A percentile compares a stretch with the other conserved stretches of the same genome.
Conservation (phyloP, 169 alveolate species). For the Plasmodium coatneyi region DNA sequence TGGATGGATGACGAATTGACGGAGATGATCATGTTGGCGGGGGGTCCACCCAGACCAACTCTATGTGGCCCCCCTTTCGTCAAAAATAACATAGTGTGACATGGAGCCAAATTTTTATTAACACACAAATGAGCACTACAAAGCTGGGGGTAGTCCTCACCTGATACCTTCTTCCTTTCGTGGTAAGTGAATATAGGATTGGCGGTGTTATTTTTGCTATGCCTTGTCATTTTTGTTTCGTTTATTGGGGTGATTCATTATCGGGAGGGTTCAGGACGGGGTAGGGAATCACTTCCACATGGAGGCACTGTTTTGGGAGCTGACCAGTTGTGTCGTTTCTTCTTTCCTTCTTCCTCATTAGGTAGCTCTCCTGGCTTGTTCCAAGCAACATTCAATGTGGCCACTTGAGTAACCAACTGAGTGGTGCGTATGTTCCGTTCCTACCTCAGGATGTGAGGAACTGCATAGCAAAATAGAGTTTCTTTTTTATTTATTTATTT, state of each 20-base stretch:
- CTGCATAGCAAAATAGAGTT: not conserved
- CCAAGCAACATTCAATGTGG: not conserved
- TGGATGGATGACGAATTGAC: not conserved
- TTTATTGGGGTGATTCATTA: not conserved
- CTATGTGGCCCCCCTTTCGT: not conserved
- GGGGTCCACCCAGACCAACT: not conserved
- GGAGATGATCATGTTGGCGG: not conserved
- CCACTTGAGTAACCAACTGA: not conserved
- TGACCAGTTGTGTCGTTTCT: not conserved
- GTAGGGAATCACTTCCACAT: not conserved
- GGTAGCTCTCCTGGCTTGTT: not conserved
- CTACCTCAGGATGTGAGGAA: not conserved
- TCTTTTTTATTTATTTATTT: not conserved
- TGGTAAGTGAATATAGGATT: constrained; percentile 91
- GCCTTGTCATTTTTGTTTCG: constrained; percentile 89
- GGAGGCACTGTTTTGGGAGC: not conserved
- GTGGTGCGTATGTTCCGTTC: not conserved
- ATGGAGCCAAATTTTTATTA: not conserved
- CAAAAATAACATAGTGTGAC: not conserved
- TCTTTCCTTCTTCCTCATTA: not conserved
- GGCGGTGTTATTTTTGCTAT: constrained; percentile 93
- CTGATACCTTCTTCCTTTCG: constrained; percentile 89
- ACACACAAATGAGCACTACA: not conserved
- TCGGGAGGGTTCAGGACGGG: not conserved
- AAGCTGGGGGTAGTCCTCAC: constrained; percentile 9